A percentile compares a stretch with the other conserved stretches of the same genome.
Evolutionary conservation across 2,329 filamentous ascomycete species (phyloP).

Genomic region (Colletotrichum trifolii): DNA sequence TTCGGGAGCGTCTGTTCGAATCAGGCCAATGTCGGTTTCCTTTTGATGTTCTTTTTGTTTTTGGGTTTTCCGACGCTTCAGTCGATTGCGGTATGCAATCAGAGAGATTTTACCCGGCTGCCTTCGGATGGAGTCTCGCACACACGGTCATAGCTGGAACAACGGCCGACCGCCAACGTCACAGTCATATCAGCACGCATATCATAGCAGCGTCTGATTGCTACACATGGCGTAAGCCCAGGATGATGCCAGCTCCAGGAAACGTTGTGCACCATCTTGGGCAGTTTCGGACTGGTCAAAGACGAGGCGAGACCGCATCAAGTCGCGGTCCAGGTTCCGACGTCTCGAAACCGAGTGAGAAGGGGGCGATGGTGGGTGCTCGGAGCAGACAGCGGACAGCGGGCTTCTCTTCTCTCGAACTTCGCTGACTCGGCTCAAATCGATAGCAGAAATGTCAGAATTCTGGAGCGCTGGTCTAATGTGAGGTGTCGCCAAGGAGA

Average conservation of each 20-base stretch:
- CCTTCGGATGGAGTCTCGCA: no score
- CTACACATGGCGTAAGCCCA: background rate
- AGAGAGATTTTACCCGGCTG: no score
- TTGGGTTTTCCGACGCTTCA: no score
- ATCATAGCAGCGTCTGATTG: background rate
- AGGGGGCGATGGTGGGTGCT: background rate
- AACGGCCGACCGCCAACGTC: no score
- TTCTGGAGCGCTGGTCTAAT: conserved; percentile 6
- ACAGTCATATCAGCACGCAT: no score
- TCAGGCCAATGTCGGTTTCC: no score
- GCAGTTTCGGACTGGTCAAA: conserved; percentile 1
- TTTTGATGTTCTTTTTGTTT: no score
- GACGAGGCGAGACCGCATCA: conserved; percentile 23
- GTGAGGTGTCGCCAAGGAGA: conserved; percentile 20
- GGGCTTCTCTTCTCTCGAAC: conserved; percentile 2
- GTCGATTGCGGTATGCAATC: no score
- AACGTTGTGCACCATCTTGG: no score
- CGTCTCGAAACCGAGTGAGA: conserved; percentile 22
- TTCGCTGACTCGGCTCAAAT: conserved; percentile 23
- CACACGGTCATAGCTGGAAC: no score
- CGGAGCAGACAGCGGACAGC: conserved; percentile 6
- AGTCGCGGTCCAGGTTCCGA: conserved; percentile 25
- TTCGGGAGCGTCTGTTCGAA: no score
- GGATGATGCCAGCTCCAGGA: conserved; percentile 3
- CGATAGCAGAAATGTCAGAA: background rate